A percentile compares a stretch with the other conserved stretches of the same genome.
These are phyloP conservation scores for Cyclotella choctawhatcheeana DNA, from an alignment of 108 stramenopile genomes.

Conservation along the genomic window DNA sequence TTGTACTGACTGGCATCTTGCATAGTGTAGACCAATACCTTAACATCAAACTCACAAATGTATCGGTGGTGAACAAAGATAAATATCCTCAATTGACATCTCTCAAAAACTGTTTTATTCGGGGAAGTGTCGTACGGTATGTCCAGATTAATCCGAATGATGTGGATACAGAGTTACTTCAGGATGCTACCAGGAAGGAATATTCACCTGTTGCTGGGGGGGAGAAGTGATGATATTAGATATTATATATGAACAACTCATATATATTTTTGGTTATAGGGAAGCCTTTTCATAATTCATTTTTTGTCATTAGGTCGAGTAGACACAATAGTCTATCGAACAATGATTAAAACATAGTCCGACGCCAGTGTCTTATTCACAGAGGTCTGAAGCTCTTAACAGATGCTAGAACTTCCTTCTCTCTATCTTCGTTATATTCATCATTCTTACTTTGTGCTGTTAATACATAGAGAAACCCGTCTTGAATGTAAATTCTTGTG, in stretches of 20 bases:
- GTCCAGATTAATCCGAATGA: slow-evolving; percentile 95
- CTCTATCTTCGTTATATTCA: slow-evolving; percentile 43
- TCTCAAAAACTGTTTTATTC: slow-evolving; percentile 96
- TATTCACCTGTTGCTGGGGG: slow-evolving; percentile 59
- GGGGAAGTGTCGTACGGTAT: slow-evolving; percentile 98
- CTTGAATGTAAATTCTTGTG: slow-evolving; percentile 65
- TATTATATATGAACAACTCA: too few species aligned
- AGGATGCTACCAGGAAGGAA: slow-evolving; percentile 98
- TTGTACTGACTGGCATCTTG: slow-evolving; percentile 93
- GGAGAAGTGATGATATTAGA: slow-evolving; percentile 9
- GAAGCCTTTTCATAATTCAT: too few species aligned
- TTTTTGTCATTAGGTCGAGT: too few species aligned
- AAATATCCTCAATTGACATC: slow-evolving; percentile 87
- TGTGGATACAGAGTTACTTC: slow-evolving; percentile 97
- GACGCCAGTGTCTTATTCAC: neutral
- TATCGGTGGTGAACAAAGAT: slow-evolving; percentile 89
- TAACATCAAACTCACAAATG: slow-evolving; percentile 95
- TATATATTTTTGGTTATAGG: too few species aligned
- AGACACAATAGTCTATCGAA: too few species aligned
- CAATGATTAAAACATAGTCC: neutral
- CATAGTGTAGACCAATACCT: slow-evolving; percentile 99
- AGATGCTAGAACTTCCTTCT: slow-evolving; percentile 36
- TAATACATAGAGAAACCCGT: slow-evolving; percentile 68
- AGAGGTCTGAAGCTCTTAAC: slow-evolving; percentile 43
- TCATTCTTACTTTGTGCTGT: slow-evolving; percentile 77